A percentile compares a stretch with the other conserved stretches of the same genome.
Evolutionary conservation across 2,329 filamentous ascomycete species (phyloP).

Genomic region (Microsporum ferrugineum): DNA sequence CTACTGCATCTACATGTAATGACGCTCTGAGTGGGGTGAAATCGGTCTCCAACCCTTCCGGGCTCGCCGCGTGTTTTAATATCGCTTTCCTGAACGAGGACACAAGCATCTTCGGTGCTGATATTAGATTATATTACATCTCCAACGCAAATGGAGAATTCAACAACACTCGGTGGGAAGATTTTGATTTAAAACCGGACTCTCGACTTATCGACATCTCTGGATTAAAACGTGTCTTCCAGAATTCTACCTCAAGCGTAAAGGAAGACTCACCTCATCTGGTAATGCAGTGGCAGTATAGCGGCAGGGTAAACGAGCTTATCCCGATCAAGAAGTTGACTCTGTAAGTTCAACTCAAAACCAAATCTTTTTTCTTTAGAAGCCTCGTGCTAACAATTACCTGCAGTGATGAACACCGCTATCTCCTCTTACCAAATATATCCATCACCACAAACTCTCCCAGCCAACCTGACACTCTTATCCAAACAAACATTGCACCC

Average conservation of each 20-base stretch:
- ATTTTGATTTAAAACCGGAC: constrained; percentile 21
- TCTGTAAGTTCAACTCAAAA: constrained; percentile 14
- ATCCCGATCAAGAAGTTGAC: constrained; percentile 22
- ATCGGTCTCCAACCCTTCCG: constrained; percentile 56
- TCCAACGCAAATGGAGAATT: constrained; percentile 45
- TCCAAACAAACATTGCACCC: constrained; percentile 23
- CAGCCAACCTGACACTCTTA: constrained; percentile 9
- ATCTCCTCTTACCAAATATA: constrained; percentile 27
- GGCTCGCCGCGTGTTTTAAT: constrained; percentile 74
- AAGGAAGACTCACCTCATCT: constrained; percentile 7
- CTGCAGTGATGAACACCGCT: constrained; percentile 19
- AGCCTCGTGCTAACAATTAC: background rate
- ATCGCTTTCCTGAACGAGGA: constrained; percentile 53
- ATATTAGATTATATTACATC: constrained; percentile 62
- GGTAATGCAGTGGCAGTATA: constrained; percentile 25
- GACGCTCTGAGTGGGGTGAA: constrained; percentile 45
- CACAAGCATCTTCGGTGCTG: constrained; percentile 63
- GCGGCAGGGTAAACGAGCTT: constrained; percentile 22
- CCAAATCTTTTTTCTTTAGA: background rate
- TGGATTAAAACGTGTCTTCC: constrained; percentile 12
- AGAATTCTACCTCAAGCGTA: background rate
- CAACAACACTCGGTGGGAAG: constrained; percentile 27
- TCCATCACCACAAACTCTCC: constrained; percentile 19
- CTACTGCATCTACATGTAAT: constrained; percentile 49
- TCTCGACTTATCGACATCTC: constrained; percentile 18